Evolutionary conservation across 208 protist species (phyloP).

Genomic region (Leishmania lainsoni): DNA sequence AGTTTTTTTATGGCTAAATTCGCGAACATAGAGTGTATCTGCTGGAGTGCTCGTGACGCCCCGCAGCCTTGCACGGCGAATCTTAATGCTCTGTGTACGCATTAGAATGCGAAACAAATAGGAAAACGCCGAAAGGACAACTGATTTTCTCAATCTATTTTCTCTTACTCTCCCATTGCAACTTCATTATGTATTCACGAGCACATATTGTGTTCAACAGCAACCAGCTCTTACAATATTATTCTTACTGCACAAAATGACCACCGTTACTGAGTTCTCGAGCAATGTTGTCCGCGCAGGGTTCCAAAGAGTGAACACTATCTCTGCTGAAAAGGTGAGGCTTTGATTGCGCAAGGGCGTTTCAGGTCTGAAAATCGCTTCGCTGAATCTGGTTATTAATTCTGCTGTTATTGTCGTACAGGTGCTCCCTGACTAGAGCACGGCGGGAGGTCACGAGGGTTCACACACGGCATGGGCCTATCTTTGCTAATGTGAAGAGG

Average conservation of each 20-base stretch:
- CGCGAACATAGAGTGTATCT: not conserved
- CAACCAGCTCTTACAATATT: not conserved
- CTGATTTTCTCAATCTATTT: not conserved
- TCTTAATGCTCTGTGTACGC: too few species aligned
- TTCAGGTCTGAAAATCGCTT: constrained; percentile 42
- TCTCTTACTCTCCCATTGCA: not conserved
- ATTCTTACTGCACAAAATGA: constrained; percentile 1
- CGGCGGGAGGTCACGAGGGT: constrained; percentile 54
- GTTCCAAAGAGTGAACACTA: constrained; percentile 44
- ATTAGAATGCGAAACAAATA: not conserved
- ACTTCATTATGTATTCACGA: not conserved
- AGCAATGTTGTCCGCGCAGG: constrained; percentile 50
- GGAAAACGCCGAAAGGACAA: not conserved
- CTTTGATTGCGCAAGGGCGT: constrained; percentile 46
- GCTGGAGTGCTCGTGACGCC: too few species aligned
- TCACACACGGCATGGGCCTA: constrained; percentile 37
- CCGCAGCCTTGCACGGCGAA: not conserved
- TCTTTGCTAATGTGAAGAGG: constrained; percentile 32
- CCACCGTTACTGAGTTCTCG: constrained; percentile 9
- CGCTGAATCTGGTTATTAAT: constrained; percentile 47
- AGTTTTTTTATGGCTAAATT: not conserved
- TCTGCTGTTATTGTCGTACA: constrained; percentile 54
- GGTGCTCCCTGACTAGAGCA: constrained; percentile 60
- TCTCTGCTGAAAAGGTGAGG: constrained; percentile 57
- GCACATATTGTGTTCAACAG: not conserved